Evolutionary conservation across 371 early-diverging fungal genomes (phyloP).

Genomic region (Gilbertella persicaria): DNA sequence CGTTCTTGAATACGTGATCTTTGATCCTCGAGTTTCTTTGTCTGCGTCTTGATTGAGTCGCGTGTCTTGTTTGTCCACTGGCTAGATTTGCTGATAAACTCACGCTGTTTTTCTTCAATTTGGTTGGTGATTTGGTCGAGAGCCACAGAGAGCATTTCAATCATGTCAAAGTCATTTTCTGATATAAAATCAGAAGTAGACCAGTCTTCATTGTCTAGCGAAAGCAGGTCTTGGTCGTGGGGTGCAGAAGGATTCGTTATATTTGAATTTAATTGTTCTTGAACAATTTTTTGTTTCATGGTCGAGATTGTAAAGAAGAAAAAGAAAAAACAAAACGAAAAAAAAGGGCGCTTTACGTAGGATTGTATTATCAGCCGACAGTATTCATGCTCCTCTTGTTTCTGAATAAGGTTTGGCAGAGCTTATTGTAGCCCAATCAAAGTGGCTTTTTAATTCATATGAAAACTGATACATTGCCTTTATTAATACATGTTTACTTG

Average conservation of each 20-base stretch:
- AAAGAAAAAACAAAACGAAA: too few relatives aligned
- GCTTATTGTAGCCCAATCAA: too few relatives aligned
- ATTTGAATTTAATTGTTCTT: background rate
- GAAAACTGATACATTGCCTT: too few relatives aligned
- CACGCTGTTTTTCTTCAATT: constrained; percentile 42
- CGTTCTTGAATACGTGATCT: constrained; percentile 29
- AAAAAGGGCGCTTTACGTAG: too few relatives aligned
- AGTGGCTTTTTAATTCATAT: too few relatives aligned
- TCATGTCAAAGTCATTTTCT: constrained; percentile 38
- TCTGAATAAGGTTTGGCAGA: too few relatives aligned
- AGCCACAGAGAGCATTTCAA: constrained; percentile 42
- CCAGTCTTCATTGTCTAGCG: constrained; percentile 18
- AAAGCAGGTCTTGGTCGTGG: constrained; percentile 15
- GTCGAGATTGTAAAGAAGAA: background rate
- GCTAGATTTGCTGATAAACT: constrained; percentile 36
- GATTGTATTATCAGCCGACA: too few relatives aligned
- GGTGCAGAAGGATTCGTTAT: background rate
- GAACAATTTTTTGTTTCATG: background rate
- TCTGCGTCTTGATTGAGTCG: constrained; percentile 37
- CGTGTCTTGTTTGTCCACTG: constrained; percentile 48
- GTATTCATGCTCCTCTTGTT: too few relatives aligned
- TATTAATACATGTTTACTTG: too few relatives aligned
- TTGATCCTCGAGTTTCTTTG: constrained; percentile 39
- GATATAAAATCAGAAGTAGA: constrained; percentile 19
- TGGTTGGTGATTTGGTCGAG: constrained; percentile 51